phyloP scores from a whole-genome alignment of 2,329 filamentous ascomycete species.

The Colletotrichum spaethianum region DNA sequence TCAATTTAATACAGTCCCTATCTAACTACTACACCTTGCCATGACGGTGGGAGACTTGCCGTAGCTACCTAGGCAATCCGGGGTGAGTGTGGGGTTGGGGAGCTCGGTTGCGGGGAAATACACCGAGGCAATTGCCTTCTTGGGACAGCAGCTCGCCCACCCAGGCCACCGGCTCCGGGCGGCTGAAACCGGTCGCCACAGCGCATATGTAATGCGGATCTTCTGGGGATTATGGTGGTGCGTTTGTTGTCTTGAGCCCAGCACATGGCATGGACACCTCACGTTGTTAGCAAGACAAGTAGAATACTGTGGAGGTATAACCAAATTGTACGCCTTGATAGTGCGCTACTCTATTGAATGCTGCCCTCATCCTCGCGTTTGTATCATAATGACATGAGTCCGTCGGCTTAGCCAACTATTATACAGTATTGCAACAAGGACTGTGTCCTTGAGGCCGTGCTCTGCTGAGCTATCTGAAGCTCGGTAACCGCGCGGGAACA shows the following conservation, averaged over 20 bases:
- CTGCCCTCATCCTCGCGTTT: slow-evolving; percentile 30
- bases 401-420: slow-evolving; percentile 30
- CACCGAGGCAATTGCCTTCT: slow-evolving; percentile 53
- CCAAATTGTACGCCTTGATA: background rate
- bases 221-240: background rate
- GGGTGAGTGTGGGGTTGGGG: slow-evolving; percentile 39
- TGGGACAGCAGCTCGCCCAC: slow-evolving; percentile 48
- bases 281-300: background rate
- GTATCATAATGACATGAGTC: slow-evolving; percentile 41
- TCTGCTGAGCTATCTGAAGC: slow-evolving; percentile 58
- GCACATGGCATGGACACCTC: background rate
- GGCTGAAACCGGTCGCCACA: slow-evolving; percentile 29
- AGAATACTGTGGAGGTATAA: background rate
- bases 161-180: slow-evolving; percentile 16
- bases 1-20: background rate
- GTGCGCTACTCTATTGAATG: slow-evolving; percentile 31
- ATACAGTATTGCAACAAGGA: slow-evolving; percentile 24
- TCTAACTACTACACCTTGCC: background rate
- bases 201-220: slow-evolving; percentile 27
- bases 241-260: background rate
- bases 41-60: slow-evolving; percentile 36
- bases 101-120: slow-evolving; percentile 48
- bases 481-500: slow-evolving; percentile 71
- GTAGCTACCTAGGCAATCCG: slow-evolving; percentile 46
- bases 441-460: slow-evolving; percentile 1